These are phyloP conservation scores for Fusarium luffae DNA, from an alignment of 2,329 filamentous ascomycete genomes.

Conservation along the genomic window DNA sequence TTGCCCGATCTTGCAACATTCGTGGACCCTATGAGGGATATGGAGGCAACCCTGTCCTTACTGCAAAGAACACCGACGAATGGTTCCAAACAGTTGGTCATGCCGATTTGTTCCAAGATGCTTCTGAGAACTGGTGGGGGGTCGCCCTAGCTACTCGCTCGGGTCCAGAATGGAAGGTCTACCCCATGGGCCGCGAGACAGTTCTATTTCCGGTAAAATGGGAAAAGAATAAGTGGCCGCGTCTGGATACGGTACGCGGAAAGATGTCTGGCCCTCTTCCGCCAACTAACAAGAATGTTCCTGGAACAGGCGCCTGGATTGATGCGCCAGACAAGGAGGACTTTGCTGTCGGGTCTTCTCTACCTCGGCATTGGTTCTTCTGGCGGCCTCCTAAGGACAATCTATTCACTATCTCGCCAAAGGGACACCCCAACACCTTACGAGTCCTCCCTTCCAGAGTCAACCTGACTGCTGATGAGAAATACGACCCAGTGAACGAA, in stretches of 20 bases:
- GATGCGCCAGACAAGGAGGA: background rate
- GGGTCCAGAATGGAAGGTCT: background rate
- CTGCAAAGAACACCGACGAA: background rate
- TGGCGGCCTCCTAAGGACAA: background rate
- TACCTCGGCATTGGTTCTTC: background rate
- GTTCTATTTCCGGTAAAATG: background rate
- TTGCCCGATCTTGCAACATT: constrained; percentile 51
- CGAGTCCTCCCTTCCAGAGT: background rate
- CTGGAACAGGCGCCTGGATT: background rate
- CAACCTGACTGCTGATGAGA: background rate
- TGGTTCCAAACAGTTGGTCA: background rate
- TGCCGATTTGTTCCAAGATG: background rate
- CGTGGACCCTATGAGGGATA: background rate
- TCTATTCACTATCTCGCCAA: background rate
- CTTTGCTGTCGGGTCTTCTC: background rate
- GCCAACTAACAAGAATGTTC: background rate
- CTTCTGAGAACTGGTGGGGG: background rate
- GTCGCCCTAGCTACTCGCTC: background rate
- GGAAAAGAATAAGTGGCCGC: background rate
- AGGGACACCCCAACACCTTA: background rate
- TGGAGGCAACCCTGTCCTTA: background rate
- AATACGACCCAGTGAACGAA: background rate
- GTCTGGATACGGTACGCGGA: background rate
- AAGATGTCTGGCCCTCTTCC: background rate
- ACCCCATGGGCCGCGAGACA: background rate